Percentiles rank a stretch among this genome's conserved stretches.
Evolutionary conservation across 768 basidiomycete species (phyloP).

Genomic region (Lanmaoa pseudosensibilis): DNA sequence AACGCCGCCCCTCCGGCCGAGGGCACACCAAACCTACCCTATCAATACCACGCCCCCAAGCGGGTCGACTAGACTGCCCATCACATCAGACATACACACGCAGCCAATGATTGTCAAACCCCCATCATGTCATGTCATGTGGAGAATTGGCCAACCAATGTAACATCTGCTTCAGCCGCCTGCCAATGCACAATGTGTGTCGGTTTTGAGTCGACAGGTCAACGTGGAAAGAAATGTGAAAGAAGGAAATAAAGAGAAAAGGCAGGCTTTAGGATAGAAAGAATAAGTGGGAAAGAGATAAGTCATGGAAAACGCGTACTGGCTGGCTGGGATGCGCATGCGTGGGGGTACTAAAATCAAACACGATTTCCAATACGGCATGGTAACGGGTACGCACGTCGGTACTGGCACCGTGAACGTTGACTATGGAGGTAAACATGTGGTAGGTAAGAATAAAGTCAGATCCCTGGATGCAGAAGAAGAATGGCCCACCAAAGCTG

Average conservation of each 20-base stretch:
- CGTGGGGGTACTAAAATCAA: constrained; percentile 7
- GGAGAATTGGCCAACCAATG: neutral
- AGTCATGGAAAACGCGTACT: neutral
- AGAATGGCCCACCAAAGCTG: neutral
- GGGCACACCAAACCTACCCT: no score
- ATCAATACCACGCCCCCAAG: no score
- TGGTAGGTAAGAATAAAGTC: neutral
- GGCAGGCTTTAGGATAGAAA: neutral
- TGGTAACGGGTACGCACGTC: constrained; percentile 5
- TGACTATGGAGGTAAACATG: neutral
- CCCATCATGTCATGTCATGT: neutral
- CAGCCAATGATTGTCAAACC: neutral
- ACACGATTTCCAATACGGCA: neutral
- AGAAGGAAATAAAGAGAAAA: no score
- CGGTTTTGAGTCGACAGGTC: neutral
- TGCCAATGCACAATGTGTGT: neutral
- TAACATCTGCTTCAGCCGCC: neutral
- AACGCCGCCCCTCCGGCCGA: no score
- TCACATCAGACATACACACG: neutral
- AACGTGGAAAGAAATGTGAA: neutral
- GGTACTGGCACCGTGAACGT: neutral
- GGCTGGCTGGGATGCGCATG: neutral
- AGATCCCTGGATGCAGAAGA: neutral
- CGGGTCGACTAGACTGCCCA: neutral
- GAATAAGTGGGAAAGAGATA: neutral